Conservation (phyloP, 148 eudicot species). For the Suaeda aralocaspica region DNA sequence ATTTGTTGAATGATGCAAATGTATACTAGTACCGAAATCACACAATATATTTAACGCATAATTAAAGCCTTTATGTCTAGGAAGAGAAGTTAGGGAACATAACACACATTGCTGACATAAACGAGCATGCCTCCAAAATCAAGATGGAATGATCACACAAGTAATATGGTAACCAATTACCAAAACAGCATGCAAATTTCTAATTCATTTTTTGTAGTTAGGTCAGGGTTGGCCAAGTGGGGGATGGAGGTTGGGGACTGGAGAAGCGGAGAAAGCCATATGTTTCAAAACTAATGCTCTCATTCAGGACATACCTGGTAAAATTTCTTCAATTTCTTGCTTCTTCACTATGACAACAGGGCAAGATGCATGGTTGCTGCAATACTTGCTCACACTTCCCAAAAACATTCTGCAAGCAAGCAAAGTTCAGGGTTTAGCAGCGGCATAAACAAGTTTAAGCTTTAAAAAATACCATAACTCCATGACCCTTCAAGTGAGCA, state of each 20-base stretch:
- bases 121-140: not conserved
- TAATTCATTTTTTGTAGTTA: too few species aligned
- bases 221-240: too few species aligned
- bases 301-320: constrained; percentile 32
- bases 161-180: not conserved
- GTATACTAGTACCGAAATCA: constrained; percentile 4
- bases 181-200: not conserved
- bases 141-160: not conserved
- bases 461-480: not conserved
- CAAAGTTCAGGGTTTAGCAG: constrained; percentile 2
- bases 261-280: too few species aligned
- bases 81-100: too few species aligned
- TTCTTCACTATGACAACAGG: constrained; percentile 69
- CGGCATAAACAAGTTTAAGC: not conserved
- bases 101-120: not conserved
- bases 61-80: not conserved
- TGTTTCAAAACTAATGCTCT: not conserved
- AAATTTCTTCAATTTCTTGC: constrained; percentile 20
- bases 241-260: too few species aligned
- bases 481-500: not conserved
- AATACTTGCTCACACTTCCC: constrained; percentile 87
- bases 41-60: not conserved
- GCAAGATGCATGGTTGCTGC: constrained; percentile 66
- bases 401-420: constrained; percentile 54
- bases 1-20: not conserved